Conservation (phyloP, 345 rosid species). For the Aquilaria sinensis region DNA sequence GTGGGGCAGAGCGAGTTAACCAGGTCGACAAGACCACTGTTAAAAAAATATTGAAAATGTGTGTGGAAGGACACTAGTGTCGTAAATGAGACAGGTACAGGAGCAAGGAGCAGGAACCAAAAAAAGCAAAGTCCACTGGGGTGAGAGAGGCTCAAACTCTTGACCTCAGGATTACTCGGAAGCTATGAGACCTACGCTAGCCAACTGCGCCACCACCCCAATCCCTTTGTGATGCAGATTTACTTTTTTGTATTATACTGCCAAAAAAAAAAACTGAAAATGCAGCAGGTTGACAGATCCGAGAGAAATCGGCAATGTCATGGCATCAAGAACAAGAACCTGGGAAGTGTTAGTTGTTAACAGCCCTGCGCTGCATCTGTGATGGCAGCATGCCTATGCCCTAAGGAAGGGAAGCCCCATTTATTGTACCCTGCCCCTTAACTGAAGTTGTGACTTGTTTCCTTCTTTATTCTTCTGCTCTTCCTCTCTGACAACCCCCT, state of each 20-base stretch:
- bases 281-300: background rate
- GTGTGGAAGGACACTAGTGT: too few relatives aligned
- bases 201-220: constrained; percentile 76
- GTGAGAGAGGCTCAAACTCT: constrained; percentile 75
- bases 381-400: background rate
- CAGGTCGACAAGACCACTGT: too few relatives aligned
- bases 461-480: background rate
- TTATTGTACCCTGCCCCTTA: constrained; percentile 6
- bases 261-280: too few relatives aligned
- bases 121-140: too few relatives aligned
- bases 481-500: background rate
- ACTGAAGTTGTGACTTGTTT: background rate
- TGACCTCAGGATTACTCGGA: constrained; percentile 79
- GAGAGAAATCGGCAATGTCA: background rate
- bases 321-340: background rate
- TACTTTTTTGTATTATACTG: too few relatives aligned
- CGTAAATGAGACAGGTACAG: too few relatives aligned
- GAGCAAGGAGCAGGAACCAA: too few relatives aligned
- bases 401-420: background rate
- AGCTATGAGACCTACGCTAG: constrained; percentile 74
- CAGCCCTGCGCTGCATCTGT: background rate
- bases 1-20: too few relatives aligned
- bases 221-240: too few relatives aligned
- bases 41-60: too few relatives aligned
- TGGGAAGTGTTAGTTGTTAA: constrained; percentile 3